These are phyloP conservation scores for Madurella mycetomatis DNA, from an alignment of 2,329 filamentous ascomycete genomes.

Conservation along the genomic window DNA sequence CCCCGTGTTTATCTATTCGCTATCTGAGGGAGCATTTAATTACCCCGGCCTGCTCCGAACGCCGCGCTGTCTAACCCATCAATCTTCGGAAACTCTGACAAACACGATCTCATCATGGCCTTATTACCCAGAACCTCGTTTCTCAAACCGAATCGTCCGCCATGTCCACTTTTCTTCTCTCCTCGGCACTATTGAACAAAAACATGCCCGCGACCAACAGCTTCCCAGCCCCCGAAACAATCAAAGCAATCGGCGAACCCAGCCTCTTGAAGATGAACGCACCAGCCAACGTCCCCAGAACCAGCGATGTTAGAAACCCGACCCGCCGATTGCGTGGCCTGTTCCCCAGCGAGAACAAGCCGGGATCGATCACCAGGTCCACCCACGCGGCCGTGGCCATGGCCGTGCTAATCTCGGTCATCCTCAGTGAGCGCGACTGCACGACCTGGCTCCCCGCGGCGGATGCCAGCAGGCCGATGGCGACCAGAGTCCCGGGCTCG, in stretches of 20 bases:
- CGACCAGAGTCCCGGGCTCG: slow-evolving; percentile 35
- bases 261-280: slow-evolving; percentile 44
- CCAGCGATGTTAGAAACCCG: slow-evolving; percentile 45
- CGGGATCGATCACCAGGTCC: slow-evolving; percentile 53
- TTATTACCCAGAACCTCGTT: background rate
- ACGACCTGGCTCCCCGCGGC: slow-evolving; percentile 57
- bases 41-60: background rate
- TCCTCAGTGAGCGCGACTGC: slow-evolving; percentile 48
- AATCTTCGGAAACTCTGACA: background rate
- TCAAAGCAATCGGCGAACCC: slow-evolving; percentile 41
- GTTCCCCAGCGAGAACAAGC: slow-evolving; percentile 44
- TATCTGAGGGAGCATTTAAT: no score
- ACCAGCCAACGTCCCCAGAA: slow-evolving; percentile 47
- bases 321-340: slow-evolving; percentile 46
- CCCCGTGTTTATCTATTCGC: no score
- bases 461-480: slow-evolving; percentile 50
- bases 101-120: background rate
- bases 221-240: slow-evolving; percentile 44
- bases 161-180: slow-evolving; percentile 18
- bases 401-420: slow-evolving; percentile 60
- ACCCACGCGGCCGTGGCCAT: slow-evolving; percentile 63
- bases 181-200: slow-evolving; percentile 38
- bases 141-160: slow-evolving; percentile 13
- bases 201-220: slow-evolving; percentile 42
- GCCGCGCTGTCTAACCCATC: background rate